Evolutionary conservation across 148 eudicot genomes (phyloP).

Genomic region (Dianthus caryophyllus): DNA sequence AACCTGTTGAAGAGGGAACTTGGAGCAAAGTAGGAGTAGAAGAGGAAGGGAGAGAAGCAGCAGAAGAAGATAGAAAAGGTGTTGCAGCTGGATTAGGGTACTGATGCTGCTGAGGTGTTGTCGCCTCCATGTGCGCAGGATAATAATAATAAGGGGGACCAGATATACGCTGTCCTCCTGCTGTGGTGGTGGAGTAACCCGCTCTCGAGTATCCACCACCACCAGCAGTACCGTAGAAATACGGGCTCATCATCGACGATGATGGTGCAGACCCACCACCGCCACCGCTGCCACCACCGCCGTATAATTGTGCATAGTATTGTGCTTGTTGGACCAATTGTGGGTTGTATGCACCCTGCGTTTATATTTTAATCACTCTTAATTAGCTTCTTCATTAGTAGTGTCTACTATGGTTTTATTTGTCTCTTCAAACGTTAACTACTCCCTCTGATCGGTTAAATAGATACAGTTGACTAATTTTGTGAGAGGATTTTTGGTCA

Average conservation of each 20-base stretch:
- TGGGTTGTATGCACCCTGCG: conserved; percentile 58
- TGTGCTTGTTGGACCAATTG: conserved; percentile 49
- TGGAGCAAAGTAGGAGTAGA: conserved; percentile 5
- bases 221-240: conserved; percentile 45
- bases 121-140: conserved; percentile 20
- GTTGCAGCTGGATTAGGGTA: conserved; percentile 19
- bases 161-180: conserved; percentile 27
- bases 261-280: conserved; percentile 33
- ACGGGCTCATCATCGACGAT: conserved; percentile 36
- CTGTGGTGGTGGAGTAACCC: conserved; percentile 34
- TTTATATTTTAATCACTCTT: neutral
- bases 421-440: too few species aligned
- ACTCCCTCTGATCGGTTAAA: too few species aligned
- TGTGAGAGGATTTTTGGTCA: too few species aligned
- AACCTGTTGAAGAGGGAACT: conserved; percentile 27
- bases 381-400: neutral
- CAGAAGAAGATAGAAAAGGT: neutral
- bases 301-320: conserved; percentile 58
- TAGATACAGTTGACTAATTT: too few species aligned
- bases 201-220: conserved; percentile 42
- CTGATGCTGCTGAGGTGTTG: conserved; percentile 5
- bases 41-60: conserved; percentile 7
- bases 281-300: conserved; percentile 39
- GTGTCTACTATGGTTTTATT: neutral
- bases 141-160: conserved; percentile 25